Evolutionary conservation across 371 early-diverging fungal species (phyloP).

Genomic region (Saksenaea vasiformis): DNA sequence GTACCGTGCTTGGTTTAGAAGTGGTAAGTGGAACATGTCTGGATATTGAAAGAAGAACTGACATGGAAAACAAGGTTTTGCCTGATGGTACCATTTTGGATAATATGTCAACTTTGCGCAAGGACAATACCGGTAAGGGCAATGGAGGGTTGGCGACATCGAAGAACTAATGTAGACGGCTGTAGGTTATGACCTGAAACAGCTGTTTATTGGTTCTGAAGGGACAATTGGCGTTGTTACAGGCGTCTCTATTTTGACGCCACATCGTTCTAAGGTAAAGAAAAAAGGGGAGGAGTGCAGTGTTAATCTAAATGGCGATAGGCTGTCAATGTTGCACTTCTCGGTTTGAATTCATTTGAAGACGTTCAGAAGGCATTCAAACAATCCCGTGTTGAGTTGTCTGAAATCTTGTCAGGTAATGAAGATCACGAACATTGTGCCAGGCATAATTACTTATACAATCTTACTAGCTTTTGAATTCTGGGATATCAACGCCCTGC

Average conservation of each 20-base stretch:
- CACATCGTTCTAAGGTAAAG: conserved; percentile 33
- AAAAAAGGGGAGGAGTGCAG: neutral
- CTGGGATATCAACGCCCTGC: conserved; percentile 78
- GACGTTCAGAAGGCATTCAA: conserved; percentile 81
- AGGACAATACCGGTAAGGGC: conserved; percentile 70
- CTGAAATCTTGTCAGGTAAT: conserved; percentile 87
- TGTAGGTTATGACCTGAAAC: conserved; percentile 87
- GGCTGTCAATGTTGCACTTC: conserved; percentile 78
- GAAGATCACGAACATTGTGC: neutral
- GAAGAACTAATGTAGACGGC: neutral
- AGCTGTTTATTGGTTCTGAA: conserved; percentile 93
- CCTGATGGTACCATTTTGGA: conserved; percentile 87
- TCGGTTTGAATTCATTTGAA: conserved; percentile 76
- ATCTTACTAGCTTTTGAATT: conserved; percentile 87
- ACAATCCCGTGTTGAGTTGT: conserved; percentile 76
- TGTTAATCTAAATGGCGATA: conserved; percentile 19
- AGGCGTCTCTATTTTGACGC: conserved; percentile 78
- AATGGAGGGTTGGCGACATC: neutral
- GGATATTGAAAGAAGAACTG: neutral
- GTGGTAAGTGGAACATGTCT: conserved; percentile 45
- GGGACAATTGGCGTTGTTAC: conserved; percentile 93
- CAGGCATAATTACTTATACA: neutral
- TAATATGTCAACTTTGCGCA: conserved; percentile 74
- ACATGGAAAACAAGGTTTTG: conserved; percentile 50
- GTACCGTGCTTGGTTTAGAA: conserved; percentile 90